These are phyloP conservation scores for Fusarium penzigii DNA, from an alignment of 2,329 filamentous ascomycete genomes.

Conservation along the genomic window DNA sequence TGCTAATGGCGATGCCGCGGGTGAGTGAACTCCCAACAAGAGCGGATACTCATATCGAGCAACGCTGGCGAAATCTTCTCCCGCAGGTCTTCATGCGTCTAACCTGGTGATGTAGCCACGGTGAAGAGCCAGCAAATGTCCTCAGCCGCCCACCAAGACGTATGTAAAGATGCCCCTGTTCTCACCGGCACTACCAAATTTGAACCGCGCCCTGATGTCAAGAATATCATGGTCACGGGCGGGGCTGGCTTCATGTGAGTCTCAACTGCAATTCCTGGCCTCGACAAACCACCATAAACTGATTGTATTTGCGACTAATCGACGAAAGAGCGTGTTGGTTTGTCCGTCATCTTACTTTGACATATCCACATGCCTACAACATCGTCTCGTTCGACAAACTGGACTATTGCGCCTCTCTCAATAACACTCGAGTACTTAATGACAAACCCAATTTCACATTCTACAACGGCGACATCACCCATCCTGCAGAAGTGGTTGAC, in stretches of 20 bases:
- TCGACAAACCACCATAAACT: neutral
- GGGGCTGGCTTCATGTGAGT: slow-evolving; percentile 84
- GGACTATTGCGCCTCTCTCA: slow-evolving; percentile 78
- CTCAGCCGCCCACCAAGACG: slow-evolving; percentile 54
- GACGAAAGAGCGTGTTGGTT: slow-evolving; percentile 73
- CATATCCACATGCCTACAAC: slow-evolving; percentile 74
- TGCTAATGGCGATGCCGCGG: slow-evolving; percentile 11
- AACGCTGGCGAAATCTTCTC: too few relatives aligned
- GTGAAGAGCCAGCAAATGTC: slow-evolving; percentile 40
- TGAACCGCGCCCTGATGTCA: slow-evolving; percentile 66
- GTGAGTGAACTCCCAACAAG: slow-evolving; percentile 2
- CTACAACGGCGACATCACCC: slow-evolving; percentile 77
- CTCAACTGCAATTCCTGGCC: neutral
- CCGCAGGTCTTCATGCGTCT: neutral
- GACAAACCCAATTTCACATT: slow-evolving; percentile 73
- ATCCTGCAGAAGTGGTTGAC: slow-evolving; percentile 67
- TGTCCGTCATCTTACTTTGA: slow-evolving; percentile 73
- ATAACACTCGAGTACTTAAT: slow-evolving; percentile 73
- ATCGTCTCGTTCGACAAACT: slow-evolving; percentile 83
- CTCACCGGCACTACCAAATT: slow-evolving; percentile 71
- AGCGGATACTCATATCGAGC: neutral
- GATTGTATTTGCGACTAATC: slow-evolving; percentile 12
- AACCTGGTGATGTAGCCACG: slow-evolving; percentile 8
- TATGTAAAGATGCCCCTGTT: slow-evolving; percentile 73
- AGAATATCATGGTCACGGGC: slow-evolving; percentile 82